A percentile compares a stretch with the other conserved stretches of the same genome.
These are phyloP conservation scores for Penicillium herquei DNA, from an alignment of 495 filamentous ascomycete genomes.

Conservation along the genomic window DNA sequence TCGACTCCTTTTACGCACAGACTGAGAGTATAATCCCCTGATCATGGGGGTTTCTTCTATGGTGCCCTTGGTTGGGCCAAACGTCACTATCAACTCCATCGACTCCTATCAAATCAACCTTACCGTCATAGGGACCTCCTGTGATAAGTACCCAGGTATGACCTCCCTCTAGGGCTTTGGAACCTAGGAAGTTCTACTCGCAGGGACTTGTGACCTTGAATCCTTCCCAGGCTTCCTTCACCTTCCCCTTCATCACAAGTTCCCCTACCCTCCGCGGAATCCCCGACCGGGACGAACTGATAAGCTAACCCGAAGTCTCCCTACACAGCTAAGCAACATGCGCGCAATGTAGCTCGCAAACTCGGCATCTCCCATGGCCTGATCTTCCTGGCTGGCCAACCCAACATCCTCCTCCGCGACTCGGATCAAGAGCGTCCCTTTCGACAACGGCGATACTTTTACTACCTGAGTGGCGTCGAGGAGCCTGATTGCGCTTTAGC, in stretches of 20 bases:
- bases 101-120: slow-evolving; percentile 36
- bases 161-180: background rate
- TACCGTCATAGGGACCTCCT: slow-evolving; percentile 25
- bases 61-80: slow-evolving; percentile 8
- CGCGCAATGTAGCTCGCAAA: slow-evolving; percentile 65
- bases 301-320: slow-evolving; percentile 16
- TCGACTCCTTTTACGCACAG: background rate
- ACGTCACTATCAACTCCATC: slow-evolving; percentile 27
- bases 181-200: slow-evolving; percentile 2
- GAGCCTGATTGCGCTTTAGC: slow-evolving; percentile 79
- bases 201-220: slow-evolving; percentile 8
- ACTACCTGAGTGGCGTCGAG: slow-evolving; percentile 84
- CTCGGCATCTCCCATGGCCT: slow-evolving; percentile 62
- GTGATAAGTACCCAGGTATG: slow-evolving; percentile 48
- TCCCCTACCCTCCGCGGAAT: background rate
- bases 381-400: slow-evolving; percentile 81
- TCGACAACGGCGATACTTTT: slow-evolving; percentile 88
- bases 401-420: slow-evolving; percentile 71
- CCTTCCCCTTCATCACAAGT: slow-evolving; percentile 1
- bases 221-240: background rate
- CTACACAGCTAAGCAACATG: slow-evolving; percentile 72
- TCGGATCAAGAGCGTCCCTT: slow-evolving; percentile 75
- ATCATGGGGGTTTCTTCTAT: slow-evolving; percentile 19
- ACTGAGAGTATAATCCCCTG: background rate
- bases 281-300: slow-evolving; percentile 2